A percentile compares a stretch with the other conserved stretches of the same genome.
Conservation (phyloP, 345 rosid genomes). For the Salix koriyanagi region DNA sequence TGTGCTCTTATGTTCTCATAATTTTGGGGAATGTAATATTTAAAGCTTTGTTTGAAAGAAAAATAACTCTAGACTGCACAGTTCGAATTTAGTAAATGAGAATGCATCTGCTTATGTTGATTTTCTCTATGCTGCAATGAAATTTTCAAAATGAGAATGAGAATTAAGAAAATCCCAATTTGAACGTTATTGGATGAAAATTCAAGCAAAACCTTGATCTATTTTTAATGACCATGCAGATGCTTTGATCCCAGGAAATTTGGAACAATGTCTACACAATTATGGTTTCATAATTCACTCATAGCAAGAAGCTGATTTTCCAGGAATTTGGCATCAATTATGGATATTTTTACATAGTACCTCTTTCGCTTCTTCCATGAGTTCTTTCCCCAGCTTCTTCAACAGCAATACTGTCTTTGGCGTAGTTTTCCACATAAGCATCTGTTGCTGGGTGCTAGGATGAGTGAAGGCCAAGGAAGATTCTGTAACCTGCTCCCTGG, state of each 20-base stretch:
- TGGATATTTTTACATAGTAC: slow-evolving; percentile 28
- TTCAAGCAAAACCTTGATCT: background rate
- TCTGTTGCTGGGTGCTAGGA: slow-evolving; percentile 98
- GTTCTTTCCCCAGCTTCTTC: slow-evolving; percentile 88
- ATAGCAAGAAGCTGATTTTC: background rate
- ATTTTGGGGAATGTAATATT: background rate
- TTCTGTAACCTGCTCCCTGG: slow-evolving; percentile 91
- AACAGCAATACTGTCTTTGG: slow-evolving; percentile 83
- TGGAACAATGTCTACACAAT: background rate
- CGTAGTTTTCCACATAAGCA: slow-evolving; percentile 96
- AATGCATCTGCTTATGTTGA: background rate
- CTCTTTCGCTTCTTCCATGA: slow-evolving; percentile 97
- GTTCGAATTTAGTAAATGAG: background rate
- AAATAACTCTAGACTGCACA: background rate
- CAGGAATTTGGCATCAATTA: background rate
- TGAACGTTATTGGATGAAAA: background rate
- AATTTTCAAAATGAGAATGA: background rate
- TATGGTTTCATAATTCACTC: background rate
- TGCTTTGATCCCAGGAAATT: background rate
- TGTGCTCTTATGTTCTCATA: background rate
- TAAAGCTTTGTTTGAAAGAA: background rate
- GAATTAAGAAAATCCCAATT: background rate
- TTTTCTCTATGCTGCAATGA: background rate
- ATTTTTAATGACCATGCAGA: background rate
- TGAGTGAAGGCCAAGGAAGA: slow-evolving; percentile 94